These are phyloP conservation scores for Alternaria rosae DNA, from an alignment of 2,329 filamentous ascomycete species.

Conservation along the genomic window DNA sequence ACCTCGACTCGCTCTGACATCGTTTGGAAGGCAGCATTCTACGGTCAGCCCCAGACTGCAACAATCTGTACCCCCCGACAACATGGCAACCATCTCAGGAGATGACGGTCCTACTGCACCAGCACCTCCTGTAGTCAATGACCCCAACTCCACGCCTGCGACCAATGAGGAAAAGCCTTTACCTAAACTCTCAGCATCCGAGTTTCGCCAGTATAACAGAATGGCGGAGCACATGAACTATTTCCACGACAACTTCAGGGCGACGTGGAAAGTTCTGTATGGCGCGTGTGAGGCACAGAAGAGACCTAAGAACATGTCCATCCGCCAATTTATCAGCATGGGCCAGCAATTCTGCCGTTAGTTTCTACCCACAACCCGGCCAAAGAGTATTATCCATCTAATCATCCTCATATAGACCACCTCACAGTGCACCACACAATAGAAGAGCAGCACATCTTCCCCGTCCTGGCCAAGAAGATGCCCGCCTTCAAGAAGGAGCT, in stretches of 20 bases:
- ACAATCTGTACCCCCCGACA: not conserved
- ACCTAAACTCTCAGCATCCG: constrained; percentile 69
- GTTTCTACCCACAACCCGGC: not conserved
- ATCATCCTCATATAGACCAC: constrained; percentile 45
- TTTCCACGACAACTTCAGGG: constrained; percentile 56
- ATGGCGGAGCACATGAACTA: constrained; percentile 77
- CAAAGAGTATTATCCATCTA: not conserved
- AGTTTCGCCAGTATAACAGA: constrained; percentile 75
- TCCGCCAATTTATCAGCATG: constrained; percentile 71
- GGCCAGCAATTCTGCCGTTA: constrained; percentile 71
- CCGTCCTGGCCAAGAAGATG: constrained; percentile 78
- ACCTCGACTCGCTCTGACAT: not conserved
- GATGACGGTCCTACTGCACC: constrained; percentile 5
- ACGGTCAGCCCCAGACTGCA: constrained; percentile 1
- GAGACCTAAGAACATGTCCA: constrained; percentile 69
- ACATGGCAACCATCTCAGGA: constrained; percentile 11
- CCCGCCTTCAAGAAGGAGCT: constrained; percentile 74
- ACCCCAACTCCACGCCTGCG: not conserved
- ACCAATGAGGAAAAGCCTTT: constrained; percentile 50
- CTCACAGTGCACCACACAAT: constrained; percentile 82
- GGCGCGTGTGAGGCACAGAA: constrained; percentile 66
- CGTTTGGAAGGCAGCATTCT: not conserved
- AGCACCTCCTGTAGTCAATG: constrained; percentile 5
- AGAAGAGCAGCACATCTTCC: constrained; percentile 84
- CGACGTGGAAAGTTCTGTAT: constrained; percentile 75